Evolutionary conservation across 208 protist species (phyloP).

Genomic region (Angomonas deanei): DNA sequence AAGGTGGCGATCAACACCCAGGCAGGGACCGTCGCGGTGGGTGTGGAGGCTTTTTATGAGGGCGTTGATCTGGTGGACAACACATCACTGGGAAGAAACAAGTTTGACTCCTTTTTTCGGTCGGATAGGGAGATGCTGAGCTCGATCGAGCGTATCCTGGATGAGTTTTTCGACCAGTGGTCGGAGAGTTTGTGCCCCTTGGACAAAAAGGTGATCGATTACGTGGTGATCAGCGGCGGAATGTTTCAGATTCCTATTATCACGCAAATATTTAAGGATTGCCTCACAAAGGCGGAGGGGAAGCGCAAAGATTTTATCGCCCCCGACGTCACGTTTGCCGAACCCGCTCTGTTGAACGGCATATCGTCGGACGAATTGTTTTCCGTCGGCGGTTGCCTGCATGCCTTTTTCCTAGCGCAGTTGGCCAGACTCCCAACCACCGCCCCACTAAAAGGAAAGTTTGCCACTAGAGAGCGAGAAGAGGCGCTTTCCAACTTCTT

Average conservation of each 20-base stretch:
- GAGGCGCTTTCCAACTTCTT: no score
- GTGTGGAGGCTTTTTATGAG: constrained; percentile 86
- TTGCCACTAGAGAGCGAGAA: not conserved
- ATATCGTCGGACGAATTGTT: constrained; percentile 58
- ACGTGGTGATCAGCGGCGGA: constrained; percentile 66
- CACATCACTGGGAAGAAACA: constrained; percentile 53
- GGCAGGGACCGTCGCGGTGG: constrained; percentile 54
- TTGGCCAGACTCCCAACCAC: constrained; percentile 12
- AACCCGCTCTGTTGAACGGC: constrained; percentile 31
- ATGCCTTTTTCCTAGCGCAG: constrained; percentile 52
- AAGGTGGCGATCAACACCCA: constrained; percentile 71
- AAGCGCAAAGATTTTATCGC: not conserved
- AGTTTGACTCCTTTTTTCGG: constrained; percentile 59
- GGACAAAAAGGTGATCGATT: constrained; percentile 31
- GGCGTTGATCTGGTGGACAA: constrained; percentile 83
- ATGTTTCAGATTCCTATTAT: constrained; percentile 70
- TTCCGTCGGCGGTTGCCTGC: constrained; percentile 61
- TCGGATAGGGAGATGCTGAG: constrained; percentile 60
- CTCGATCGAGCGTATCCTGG: constrained; percentile 46
- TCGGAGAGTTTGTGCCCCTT: constrained; percentile 2
- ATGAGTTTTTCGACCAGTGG: constrained; percentile 35
- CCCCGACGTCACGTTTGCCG: constrained; percentile 15
- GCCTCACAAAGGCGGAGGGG: constrained; percentile 9
- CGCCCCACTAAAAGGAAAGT: not conserved
- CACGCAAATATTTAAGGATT: constrained; percentile 28